Conservation (phyloP, 495 filamentous ascomycete genomes). For the Cladorrhinum samala region DNA sequence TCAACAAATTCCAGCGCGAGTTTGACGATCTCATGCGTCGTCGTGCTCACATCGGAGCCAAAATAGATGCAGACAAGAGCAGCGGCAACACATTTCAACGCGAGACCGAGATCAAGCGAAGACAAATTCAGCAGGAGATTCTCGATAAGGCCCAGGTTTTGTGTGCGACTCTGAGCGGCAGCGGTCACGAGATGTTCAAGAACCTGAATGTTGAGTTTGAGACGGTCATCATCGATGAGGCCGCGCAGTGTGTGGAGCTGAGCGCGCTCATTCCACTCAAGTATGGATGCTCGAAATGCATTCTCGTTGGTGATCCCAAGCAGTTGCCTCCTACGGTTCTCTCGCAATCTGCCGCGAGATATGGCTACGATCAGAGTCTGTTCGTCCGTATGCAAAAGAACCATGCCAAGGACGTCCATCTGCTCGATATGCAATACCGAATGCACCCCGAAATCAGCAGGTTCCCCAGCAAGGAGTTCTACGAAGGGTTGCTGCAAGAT, state of each 20-base stretch:
- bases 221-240: slow-evolving; percentile 97
- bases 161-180: slow-evolving; percentile 90
- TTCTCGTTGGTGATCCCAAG: slow-evolving; percentile 95
- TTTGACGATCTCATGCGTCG: slow-evolving; percentile 73
- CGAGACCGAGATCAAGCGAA: slow-evolving; percentile 77
- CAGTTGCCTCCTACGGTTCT: slow-evolving; percentile 94
- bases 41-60: slow-evolving; percentile 61
- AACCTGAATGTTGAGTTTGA: slow-evolving; percentile 92
- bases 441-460: slow-evolving; percentile 95
- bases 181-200: slow-evolving; percentile 97
- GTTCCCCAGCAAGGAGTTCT: slow-evolving; percentile 88
- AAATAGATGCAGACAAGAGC: slow-evolving; percentile 81
- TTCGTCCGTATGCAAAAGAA: slow-evolving; percentile 98
- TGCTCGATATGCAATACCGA: slow-evolving; percentile 94
- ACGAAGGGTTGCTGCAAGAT: slow-evolving; percentile 79
- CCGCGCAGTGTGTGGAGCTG: slow-evolving; percentile 94
- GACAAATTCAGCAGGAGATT: slow-evolving; percentile 81
- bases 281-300: slow-evolving; percentile 94
- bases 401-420: slow-evolving; percentile 80
- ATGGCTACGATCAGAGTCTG: slow-evolving; percentile 94
- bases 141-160: slow-evolving; percentile 86
- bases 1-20: slow-evolving; percentile 63
- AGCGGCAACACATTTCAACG: slow-evolving; percentile 68
- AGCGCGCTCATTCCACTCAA: slow-evolving; percentile 95
- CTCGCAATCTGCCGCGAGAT: slow-evolving; percentile 84